Evolutionary conservation across 169 alveolate genomes (phyloP).

Genomic region (Plasmodium coatneyi): DNA sequence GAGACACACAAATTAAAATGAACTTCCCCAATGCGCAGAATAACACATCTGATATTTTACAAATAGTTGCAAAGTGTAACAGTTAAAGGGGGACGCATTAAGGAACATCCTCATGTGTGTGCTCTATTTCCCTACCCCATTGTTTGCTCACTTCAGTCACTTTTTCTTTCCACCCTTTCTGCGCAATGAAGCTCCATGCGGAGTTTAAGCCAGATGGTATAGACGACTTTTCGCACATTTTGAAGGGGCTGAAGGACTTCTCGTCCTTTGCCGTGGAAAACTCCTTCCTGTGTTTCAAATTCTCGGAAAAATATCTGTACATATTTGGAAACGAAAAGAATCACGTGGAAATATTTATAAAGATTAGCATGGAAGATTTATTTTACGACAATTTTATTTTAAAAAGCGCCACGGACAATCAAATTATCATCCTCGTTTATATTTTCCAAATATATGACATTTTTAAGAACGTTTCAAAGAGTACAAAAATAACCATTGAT

Average conservation of each 20-base stretch:
- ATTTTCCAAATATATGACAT: constrained; percentile 70
- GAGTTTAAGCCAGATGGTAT: constrained; percentile 67
- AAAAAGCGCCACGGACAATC: constrained; percentile 60
- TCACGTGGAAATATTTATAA: constrained; percentile 73
- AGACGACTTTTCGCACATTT: constrained; percentile 44
- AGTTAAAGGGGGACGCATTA: not conserved
- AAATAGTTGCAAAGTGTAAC: not conserved
- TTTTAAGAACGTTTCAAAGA: constrained; percentile 64
- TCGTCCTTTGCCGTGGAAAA: constrained; percentile 54
- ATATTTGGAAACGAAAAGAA: constrained; percentile 70
- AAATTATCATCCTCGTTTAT: constrained; percentile 64
- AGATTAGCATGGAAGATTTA: constrained; percentile 68
- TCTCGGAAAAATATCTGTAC: constrained; percentile 62
- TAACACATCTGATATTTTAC: not conserved
- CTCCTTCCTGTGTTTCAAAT: constrained; percentile 60
- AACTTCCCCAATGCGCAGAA: not conserved
- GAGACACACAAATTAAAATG: not conserved
- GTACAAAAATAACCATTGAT: constrained; percentile 71
- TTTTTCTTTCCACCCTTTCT: not conserved
- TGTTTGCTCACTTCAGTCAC: not conserved
- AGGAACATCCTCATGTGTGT: not conserved
- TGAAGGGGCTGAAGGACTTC: constrained; percentile 63
- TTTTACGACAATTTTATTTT: constrained; percentile 71
- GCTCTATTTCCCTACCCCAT: not conserved
- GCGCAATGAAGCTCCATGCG: constrained; percentile 60